Percentiles rank a stretch among this genome's conserved stretches.
Evolutionary conservation across 306 rosid species (phyloP).

Genomic region (Fragaria ananassa): DNA sequence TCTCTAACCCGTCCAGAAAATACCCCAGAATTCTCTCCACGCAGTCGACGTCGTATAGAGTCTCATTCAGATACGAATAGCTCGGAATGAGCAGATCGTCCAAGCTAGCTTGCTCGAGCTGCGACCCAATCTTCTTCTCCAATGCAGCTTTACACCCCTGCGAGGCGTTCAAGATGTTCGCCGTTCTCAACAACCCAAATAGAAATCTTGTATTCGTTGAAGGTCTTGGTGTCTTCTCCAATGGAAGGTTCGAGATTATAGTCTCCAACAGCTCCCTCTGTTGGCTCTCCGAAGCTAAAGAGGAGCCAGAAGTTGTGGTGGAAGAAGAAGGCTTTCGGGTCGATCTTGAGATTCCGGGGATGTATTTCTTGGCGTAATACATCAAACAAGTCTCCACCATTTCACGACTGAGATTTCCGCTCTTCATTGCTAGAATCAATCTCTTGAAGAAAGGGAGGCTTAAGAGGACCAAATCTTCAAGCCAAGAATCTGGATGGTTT

Average conservation of each 20-base stretch:
- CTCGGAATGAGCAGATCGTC: conserved; percentile 93
- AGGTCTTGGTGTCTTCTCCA: conserved; percentile 49
- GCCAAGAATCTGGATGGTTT: conserved; percentile 55
- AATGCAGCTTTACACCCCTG: conserved; percentile 55
- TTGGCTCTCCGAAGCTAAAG: conserved; percentile 49
- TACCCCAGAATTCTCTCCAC: conserved; percentile 62
- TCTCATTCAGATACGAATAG: conserved; percentile 85
- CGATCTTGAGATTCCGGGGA: conserved; percentile 79
- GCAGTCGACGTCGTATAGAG: conserved; percentile 83
- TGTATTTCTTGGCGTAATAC: conserved; percentile 73
- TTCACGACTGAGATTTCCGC: conserved; percentile 47
- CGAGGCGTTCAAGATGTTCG: conserved; percentile 70
- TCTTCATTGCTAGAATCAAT: conserved; percentile 59
- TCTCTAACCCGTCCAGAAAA: conserved; percentile 49
- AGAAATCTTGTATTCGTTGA: conserved; percentile 61
- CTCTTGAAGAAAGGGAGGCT: conserved; percentile 66
- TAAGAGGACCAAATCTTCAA: conserved; percentile 66
- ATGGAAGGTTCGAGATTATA: conserved; percentile 61
- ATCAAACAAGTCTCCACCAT: conserved; percentile 75
- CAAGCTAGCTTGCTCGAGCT: conserved; percentile 79
- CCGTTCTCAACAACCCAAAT: conserved; percentile 71
- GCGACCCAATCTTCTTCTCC: conserved; percentile 87
- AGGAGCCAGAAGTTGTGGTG: conserved; percentile 14
- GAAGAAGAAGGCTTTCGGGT: conserved; percentile 50
- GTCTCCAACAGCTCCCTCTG: conserved; percentile 82